These are phyloP conservation scores for Talaromyces trachyspermus DNA, from an alignment of 495 filamentous ascomycete genomes.

Conservation along the genomic window DNA sequence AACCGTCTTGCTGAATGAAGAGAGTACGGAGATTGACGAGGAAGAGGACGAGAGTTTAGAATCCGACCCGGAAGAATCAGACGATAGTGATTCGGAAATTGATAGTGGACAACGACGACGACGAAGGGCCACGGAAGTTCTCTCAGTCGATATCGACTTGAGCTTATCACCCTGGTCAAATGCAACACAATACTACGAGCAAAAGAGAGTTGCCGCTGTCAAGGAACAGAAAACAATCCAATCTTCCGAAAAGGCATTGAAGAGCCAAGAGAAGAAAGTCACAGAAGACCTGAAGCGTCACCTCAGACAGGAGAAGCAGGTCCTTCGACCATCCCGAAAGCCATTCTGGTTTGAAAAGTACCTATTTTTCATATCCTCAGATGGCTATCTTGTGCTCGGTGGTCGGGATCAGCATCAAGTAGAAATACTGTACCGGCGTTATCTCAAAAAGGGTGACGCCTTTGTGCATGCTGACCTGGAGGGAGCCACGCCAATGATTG, in stretches of 20 bases:
- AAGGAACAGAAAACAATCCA: constrained; percentile 82
- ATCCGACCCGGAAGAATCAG: constrained; percentile 56
- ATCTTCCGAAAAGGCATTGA: constrained; percentile 77
- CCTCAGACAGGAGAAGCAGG: constrained; percentile 84
- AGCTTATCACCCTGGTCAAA: constrained; percentile 77
- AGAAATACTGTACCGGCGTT: constrained; percentile 78
- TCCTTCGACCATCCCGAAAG: constrained; percentile 73
- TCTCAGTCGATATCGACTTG: constrained; percentile 80
- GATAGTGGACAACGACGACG: constrained; percentile 18
- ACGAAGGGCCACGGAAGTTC: constrained; percentile 15
- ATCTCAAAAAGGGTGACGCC: constrained; percentile 81
- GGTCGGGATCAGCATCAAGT: constrained; percentile 86
- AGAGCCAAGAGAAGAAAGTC: constrained; percentile 84
- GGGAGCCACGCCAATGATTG: constrained; percentile 72
- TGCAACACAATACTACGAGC: constrained; percentile 82
- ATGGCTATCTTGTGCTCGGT: constrained; percentile 83
- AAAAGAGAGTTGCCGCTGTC: constrained; percentile 72
- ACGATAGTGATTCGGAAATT: constrained; percentile 29
- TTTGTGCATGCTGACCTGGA: constrained; percentile 88
- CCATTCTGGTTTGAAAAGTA: constrained; percentile 97
- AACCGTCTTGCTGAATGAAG: constrained; percentile 71
- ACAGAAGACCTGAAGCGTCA: constrained; percentile 74
- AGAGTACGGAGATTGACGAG: constrained; percentile 49
- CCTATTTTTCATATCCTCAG: constrained; percentile 86
- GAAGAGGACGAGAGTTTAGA: constrained; percentile 52